Percentiles rank a stretch among this genome's conserved stretches.
phyloP scores from a whole-genome alignment of 495 filamentous ascomycete species.

The Tuber brumale region DNA sequence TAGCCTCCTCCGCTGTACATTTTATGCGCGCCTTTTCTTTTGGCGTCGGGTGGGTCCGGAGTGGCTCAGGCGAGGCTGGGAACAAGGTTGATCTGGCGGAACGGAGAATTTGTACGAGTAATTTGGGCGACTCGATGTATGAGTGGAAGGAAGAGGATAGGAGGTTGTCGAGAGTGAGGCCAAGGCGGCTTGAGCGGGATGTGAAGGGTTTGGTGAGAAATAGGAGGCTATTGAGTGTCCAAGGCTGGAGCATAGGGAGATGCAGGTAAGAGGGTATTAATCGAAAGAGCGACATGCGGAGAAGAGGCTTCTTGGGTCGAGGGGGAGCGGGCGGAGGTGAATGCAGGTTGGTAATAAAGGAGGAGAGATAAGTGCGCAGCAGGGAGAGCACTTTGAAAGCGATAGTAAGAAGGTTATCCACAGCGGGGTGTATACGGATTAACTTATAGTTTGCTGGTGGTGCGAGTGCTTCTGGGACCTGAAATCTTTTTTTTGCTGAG shows the following conservation, averaged over 20 bases:
- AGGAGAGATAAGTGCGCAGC: constrained; percentile 13
- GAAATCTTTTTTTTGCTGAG: not conserved
- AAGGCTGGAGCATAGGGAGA: constrained; percentile 31
- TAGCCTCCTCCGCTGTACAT: constrained; percentile 50
- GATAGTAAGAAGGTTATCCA: constrained; percentile 18
- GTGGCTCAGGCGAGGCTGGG: constrained; percentile 52
- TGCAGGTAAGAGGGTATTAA: constrained; percentile 17
- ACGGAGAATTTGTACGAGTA: constrained; percentile 67
- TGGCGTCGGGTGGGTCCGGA: constrained; percentile 48
- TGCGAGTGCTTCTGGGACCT: not conserved
- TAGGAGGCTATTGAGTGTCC: constrained; percentile 28
- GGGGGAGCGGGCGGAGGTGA: constrained; percentile 9
- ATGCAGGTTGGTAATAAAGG: constrained; percentile 27
- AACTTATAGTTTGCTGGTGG: constrained; percentile 6
- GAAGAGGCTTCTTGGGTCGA: constrained; percentile 18
- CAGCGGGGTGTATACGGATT: constrained; percentile 10
- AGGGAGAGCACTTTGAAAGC: constrained; percentile 7
- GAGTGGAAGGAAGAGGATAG: constrained; percentile 63
- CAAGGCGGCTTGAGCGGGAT: constrained; percentile 12
- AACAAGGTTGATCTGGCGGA: constrained; percentile 67
- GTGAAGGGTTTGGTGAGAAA: constrained; percentile 24
- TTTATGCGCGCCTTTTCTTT: constrained; percentile 49
- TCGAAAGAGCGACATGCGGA: constrained; percentile 28
- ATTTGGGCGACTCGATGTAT: constrained; percentile 58
- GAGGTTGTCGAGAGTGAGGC: constrained; percentile 53